Base-by-base conservation (phyloP, 2,329 filamentous ascomycete genomes). In the Coniochaeta ligniaria region DNA sequence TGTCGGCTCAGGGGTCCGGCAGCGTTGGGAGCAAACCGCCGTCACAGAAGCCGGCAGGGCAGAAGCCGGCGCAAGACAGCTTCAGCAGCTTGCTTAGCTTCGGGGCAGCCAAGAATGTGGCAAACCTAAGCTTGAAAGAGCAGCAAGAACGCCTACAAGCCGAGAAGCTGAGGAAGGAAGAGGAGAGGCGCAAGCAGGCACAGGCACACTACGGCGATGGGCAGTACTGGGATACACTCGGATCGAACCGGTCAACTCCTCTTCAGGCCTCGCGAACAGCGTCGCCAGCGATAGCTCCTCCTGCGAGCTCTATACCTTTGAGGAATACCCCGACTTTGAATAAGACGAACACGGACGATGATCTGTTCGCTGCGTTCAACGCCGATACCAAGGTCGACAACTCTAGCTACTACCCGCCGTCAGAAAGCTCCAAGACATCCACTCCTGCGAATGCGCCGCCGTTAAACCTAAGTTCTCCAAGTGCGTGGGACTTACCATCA, bases 201-300 rank as follows among this genome's bases (percentile, higher is more conserved):
- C 91, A 95, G 65, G 82, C 84, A 33, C 87, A 94, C 63, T 97
- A 92, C 73, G 92, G 91, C 2, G 85, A 87, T 68, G 82, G 83
- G 12, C 85, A 86, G 63, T 91, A 92, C 70, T 93, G 89, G 86
- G 90, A 95, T 69, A 84, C 76, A 14, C 76, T 95, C 56, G 91
- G 85, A 64, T 75, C 72, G 66, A 68, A 70, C 68, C 60, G 59
- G 56, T 80, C 81, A 36, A 52, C 47, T 7, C 47, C 47, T 22
- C 47, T 52, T 11, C 47, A 26, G 22, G 76, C 81, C 55, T 79
- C 79, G n/a, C 74, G 78, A 59, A 78, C 76, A 2, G 69, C 75
- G n/a, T 80, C 78, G 12, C 77, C 80, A 0, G 72, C 75, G 5
- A 62, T 73, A 56, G 68, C 70, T 60, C 69, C 73, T 47, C 65